A percentile compares a stretch with the other conserved stretches of the same genome.
These are phyloP conservation scores for Achaetomiella virescens DNA, from an alignment of 495 filamentous ascomycete species.

Conservation along the genomic window DNA sequence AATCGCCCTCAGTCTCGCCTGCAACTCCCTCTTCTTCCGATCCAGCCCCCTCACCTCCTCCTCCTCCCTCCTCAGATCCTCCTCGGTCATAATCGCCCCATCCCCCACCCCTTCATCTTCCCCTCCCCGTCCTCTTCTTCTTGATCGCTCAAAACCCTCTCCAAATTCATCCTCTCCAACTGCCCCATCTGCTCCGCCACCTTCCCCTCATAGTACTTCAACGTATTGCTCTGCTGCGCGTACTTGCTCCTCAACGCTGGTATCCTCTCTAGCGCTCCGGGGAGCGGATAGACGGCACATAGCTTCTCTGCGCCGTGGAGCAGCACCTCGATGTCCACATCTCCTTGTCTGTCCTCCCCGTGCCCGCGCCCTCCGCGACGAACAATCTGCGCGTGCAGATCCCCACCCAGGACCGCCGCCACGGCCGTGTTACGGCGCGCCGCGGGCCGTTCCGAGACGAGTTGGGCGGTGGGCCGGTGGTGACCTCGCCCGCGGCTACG, in stretches of 20 bases:
- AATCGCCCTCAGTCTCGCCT: constrained; percentile 72
- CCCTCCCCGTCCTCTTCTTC: constrained; percentile 37
- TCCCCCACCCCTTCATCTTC: constrained; percentile 29
- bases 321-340: constrained; percentile 82
- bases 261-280: constrained; percentile 77
- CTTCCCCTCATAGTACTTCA: constrained; percentile 70
- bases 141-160: constrained; percentile 41
- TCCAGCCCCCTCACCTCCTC: constrained; percentile 75
- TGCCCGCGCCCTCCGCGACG: constrained; percentile 38
- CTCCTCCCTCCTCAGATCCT: constrained; percentile 69
- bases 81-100: constrained; percentile 55
- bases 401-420: constrained; percentile 77
- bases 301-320: constrained; percentile 87
- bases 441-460: constrained; percentile 30
- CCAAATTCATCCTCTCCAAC: constrained; percentile 63
- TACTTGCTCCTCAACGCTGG: constrained; percentile 64
- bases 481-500: constrained; percentile 49
- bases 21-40: constrained; percentile 65
- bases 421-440: constrained; percentile 75
- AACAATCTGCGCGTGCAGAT: constrained; percentile 77
- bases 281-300: constrained; percentile 77
- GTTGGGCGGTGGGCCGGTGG: constrained; percentile 39
- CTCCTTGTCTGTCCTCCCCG: constrained; percentile 32
- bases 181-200: constrained; percentile 72
- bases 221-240: constrained; percentile 62